Percentiles rank a stretch among this genome's conserved stretches.
These are phyloP conservation scores for Cercospora zeae-maydis DNA, from an alignment of 2,329 filamentous ascomycete species.

Conservation along the genomic window DNA sequence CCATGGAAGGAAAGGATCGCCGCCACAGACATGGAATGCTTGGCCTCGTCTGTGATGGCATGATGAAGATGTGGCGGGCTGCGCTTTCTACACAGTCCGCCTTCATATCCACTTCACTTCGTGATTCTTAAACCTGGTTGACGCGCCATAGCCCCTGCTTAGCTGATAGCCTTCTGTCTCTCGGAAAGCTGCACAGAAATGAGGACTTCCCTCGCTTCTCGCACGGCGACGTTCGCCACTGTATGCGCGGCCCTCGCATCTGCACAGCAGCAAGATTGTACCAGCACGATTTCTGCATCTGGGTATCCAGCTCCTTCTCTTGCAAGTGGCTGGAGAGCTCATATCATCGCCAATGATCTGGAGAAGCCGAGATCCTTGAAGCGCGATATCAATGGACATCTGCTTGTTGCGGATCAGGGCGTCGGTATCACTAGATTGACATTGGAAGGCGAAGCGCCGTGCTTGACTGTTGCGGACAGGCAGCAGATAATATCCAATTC, in stretches of 20 bases:
- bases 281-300: slow-evolving; percentile 6
- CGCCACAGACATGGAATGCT: background rate
- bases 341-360: slow-evolving; percentile 47
- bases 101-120: background rate
- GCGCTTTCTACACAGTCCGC: background rate
- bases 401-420: slow-evolving; percentile 48
- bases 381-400: slow-evolving; percentile 47
- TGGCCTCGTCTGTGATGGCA: background rate
- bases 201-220: background rate
- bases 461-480: slow-evolving; percentile 6
- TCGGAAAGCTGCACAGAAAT: background rate
- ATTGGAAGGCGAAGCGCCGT: slow-evolving; percentile 7
- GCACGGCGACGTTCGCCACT: background rate
- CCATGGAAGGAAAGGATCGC: background rate
- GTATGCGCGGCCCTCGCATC: background rate
- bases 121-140: background rate
- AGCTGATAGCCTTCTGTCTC: background rate
- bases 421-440: slow-evolving; percentile 21
- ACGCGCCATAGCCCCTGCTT: background rate
- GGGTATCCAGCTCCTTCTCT: slow-evolving; percentile 41
- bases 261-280: slow-evolving; percentile 11
- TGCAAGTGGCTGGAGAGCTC: slow-evolving; percentile 42
- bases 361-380: slow-evolving; percentile 45
- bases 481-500: slow-evolving; percentile 9
- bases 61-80: background rate